A percentile compares a stretch with the other conserved stretches of the same genome.
These are phyloP conservation scores for Gymnopus androsaceus DNA, from an alignment of 1,284 basidiomycete species.

Conservation along the genomic window DNA sequence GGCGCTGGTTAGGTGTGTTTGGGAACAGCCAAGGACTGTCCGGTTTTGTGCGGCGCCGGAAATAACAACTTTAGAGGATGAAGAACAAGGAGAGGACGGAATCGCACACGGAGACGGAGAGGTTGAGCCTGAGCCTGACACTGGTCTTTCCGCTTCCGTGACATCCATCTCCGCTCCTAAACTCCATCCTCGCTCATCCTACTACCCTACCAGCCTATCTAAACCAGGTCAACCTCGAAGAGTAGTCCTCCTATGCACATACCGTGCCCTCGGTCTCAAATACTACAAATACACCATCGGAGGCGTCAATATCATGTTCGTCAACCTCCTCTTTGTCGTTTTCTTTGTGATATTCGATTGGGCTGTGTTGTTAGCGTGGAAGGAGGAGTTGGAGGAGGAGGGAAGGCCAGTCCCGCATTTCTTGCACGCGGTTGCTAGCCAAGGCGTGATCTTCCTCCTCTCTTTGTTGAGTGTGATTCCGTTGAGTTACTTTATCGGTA, in stretches of 20 bases:
- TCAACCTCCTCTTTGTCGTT: constrained; percentile 93
- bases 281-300: constrained; percentile 99
- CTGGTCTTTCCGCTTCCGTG: constrained; percentile 26
- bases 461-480: constrained; percentile 93
- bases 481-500: constrained; percentile 98
- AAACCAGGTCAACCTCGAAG: too few species aligned
- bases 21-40: constrained; percentile 80
- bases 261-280: constrained; percentile 86
- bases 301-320: constrained; percentile 97
- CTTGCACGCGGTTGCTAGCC: constrained; percentile 72
- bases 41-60: constrained; percentile 88
- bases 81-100: too few species aligned
- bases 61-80: too few species aligned
- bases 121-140: constrained; percentile 23
- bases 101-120: too few species aligned
- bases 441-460: constrained; percentile 83
- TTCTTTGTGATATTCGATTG: constrained; percentile 97
- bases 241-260: constrained; percentile 95
- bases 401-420: constrained; percentile 65
- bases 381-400: constrained; percentile 55
- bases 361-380: constrained; percentile 76
- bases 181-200: constrained; percentile 58
- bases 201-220: constrained; percentile 45
- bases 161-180: too few species aligned
- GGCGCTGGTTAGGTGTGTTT: constrained; percentile 87